Base-by-base conservation (phyloP, 345 rosid genomes). In the Salix dunnii region DNA sequence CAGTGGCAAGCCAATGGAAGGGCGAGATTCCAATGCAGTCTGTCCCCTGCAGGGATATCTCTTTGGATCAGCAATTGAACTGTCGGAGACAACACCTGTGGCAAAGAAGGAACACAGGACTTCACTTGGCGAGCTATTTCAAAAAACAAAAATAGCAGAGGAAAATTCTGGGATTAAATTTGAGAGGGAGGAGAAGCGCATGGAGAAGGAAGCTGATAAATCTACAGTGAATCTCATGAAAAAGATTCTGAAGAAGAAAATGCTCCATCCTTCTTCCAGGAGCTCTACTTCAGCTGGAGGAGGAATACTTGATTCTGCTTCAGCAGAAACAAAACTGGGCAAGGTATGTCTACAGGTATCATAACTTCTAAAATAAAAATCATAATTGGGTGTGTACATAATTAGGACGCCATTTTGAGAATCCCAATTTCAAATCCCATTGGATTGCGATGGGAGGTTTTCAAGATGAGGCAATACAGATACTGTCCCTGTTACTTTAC, bases 31-130 rank as follows among this genome's bases (percentile, higher is more conserved):
- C 76, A 87, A 81, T 67, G 58, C 83, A 35, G 85, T 87, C 67
- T 92, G 92, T 53, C 97, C 97, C 11, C 94, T 92, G 13, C 92
- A 92, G 78, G 97, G 82, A 38, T 92, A 89, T 76, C 91, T 90
- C 36, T 88, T 92, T 66, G 90, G 97, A 6, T 90, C 97, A 16
- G 90, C 94, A 33, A 84, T 88, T 76, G 92, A 90, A 51, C 31
- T 88, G 74, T 81, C 92, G 17, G 92, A 90, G 80, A 89, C 91
- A 27, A 83, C 87, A 49, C 63, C 90, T 38, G 83, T 71, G 40
- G 91, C 85, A 61, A 90, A 86, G 84, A 90, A 88, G 85, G 94
- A 90, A 55, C 72, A 83, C 17, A 90, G 93, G 86, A 88, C 91
- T 48, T 89, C 97, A 10, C 92, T 92, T 12, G 94, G 93, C 14